Evolutionary conservation across 2,329 filamentous ascomycete genomes (phyloP).

Genomic region (Trematosphaeria pertusa): DNA sequence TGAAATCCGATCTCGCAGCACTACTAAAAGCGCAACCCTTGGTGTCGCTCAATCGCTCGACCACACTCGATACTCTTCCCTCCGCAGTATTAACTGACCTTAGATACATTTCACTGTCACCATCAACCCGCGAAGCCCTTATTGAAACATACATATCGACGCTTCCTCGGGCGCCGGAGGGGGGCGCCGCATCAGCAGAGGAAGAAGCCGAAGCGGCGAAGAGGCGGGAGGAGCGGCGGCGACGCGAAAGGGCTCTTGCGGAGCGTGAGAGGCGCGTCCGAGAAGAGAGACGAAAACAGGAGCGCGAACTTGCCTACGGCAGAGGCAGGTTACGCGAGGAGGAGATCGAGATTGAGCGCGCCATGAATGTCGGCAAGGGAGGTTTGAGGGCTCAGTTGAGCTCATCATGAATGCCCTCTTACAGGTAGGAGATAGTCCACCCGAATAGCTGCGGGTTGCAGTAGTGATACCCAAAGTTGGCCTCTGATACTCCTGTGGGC

Average conservation of each 20-base stretch:
- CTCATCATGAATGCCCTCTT: too few species aligned
- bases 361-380: constrained; percentile 72
- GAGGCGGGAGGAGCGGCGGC: constrained; percentile 42
- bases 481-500: too few species aligned
- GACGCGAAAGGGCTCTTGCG: constrained; percentile 71
- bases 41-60: constrained; percentile 65
- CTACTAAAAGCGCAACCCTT: constrained; percentile 69
- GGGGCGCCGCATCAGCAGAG: constrained; percentile 50
- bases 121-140: constrained; percentile 67
- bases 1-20: constrained; percentile 72
- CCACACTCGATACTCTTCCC: constrained; percentile 65
- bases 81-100: constrained; percentile 69
- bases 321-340: constrained; percentile 69
- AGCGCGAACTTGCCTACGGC: constrained; percentile 65
- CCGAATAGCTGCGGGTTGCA: too few species aligned
- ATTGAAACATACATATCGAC: constrained; percentile 71
- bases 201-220: constrained; percentile 59
- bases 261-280: constrained; percentile 69
- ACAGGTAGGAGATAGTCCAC: too few species aligned
- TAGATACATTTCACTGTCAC: constrained; percentile 72
- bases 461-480: too few species aligned
- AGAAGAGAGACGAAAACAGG: constrained; percentile 67
- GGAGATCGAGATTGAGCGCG: constrained; percentile 71
- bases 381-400: constrained; percentile 71
- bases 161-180: constrained; percentile 65